Evolutionary conservation across 306 rosid genomes (phyloP).

Genomic region (Quercus engelmannii): DNA sequence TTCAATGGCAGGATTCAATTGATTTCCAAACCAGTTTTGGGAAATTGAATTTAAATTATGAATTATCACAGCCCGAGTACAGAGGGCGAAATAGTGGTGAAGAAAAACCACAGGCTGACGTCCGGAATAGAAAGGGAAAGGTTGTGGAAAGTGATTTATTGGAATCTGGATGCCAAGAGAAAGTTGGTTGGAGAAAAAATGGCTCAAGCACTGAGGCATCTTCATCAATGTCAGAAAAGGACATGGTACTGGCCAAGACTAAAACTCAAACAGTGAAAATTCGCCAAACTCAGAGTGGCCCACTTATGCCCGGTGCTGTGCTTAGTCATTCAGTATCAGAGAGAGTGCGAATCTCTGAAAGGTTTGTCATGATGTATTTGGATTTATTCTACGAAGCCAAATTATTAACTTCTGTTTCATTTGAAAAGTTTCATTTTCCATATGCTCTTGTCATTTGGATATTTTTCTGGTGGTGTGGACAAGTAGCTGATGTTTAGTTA

Average conservation of each 20-base stretch:
- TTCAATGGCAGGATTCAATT: constrained; percentile 45
- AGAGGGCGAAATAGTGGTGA: constrained; percentile 37
- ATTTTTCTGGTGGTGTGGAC: background rate
- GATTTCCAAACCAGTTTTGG: constrained; percentile 41
- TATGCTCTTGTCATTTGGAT: background rate
- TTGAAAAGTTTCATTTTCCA: background rate
- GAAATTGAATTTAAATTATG: constrained; percentile 44
- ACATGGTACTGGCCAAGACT: constrained; percentile 36
- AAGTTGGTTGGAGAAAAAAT: constrained; percentile 40
- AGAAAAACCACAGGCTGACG: constrained; percentile 39
- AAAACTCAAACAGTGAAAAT: constrained; percentile 47
- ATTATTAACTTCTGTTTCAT: background rate
- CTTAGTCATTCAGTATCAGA: constrained; percentile 68
- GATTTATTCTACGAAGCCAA: background rate
- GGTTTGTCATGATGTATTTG: constrained; percentile 32
- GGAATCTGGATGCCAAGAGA: constrained; percentile 48
- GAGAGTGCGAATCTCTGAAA: constrained; percentile 53
- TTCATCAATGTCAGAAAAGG: constrained; percentile 47
- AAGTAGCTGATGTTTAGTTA: constrained; percentile 17
- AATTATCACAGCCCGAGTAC: constrained; percentile 39
- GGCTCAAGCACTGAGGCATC: constrained; percentile 45
- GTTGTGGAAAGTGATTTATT: constrained; percentile 37
- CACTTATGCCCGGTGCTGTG: constrained; percentile 66
- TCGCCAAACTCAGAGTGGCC: constrained; percentile 89
- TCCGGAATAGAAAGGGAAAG: constrained; percentile 40